Conservation (phyloP, 169 alveolate species). For the Eimeria falciformis region DNA sequence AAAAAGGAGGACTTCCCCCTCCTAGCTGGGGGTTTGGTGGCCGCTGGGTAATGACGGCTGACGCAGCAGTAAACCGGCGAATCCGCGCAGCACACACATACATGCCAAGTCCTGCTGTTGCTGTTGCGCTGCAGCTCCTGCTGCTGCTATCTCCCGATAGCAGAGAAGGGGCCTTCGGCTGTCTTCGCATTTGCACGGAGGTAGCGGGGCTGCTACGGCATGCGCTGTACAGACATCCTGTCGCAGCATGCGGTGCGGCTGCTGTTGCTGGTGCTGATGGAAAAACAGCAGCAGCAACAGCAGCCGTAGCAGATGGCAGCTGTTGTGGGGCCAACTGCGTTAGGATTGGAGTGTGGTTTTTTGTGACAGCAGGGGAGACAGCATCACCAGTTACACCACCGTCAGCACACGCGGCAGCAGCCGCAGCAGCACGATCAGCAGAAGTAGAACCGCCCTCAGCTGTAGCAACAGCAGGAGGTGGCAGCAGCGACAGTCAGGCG, state of each 20-base stretch:
- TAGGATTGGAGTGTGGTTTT: not conserved
- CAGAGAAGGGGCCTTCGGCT: constrained; percentile 35
- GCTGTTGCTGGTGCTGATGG: not conserved
- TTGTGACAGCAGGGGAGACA: not conserved
- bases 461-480: not conserved
- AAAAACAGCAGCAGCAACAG: not conserved
- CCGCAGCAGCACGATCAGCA: not conserved
- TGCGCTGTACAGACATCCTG: constrained; percentile 66
- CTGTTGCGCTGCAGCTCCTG: constrained; percentile 71
- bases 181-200: constrained; percentile 73
- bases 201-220: constrained; percentile 55
- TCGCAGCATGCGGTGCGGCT: constrained; percentile 23
- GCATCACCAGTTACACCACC: not conserved
- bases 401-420: not conserved
- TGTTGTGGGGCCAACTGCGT: constrained; percentile 29
- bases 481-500: not conserved
- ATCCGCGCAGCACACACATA: constrained; percentile 59
- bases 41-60: constrained; percentile 73
- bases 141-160: constrained; percentile 21
- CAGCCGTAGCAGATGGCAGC: constrained; percentile 23
- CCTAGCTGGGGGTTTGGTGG: constrained; percentile 76
- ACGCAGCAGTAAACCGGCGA: not conserved
- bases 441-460: not conserved
- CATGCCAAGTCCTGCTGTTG: constrained; percentile 8
- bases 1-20: not conserved